phyloP scores from a whole-genome alignment of 257 asterid species.

The Salvia miltiorrhiza region DNA sequence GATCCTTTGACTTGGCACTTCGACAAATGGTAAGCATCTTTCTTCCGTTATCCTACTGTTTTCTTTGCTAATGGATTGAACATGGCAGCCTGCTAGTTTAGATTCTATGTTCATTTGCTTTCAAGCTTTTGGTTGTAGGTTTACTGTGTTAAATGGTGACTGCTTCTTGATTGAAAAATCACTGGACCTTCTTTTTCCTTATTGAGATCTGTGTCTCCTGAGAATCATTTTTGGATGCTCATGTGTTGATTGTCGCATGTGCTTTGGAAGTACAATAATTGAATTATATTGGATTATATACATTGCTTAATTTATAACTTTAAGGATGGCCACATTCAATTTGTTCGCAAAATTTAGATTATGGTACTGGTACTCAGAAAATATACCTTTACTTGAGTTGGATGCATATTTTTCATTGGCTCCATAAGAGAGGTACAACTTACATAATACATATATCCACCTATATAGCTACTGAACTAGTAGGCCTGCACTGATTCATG shows the following conservation, averaged over 20 bases:
- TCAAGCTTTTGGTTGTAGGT: neutral
- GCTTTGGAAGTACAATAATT: neutral
- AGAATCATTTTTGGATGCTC: slow-evolving; percentile 1
- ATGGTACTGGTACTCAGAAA: neutral
- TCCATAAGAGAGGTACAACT: neutral
- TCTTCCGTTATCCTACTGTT: slow-evolving; percentile 18
- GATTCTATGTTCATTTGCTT: slow-evolving; percentile 8
- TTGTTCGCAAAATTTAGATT: neutral
- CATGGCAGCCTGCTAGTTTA: neutral
- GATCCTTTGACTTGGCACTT: slow-evolving; percentile 82
- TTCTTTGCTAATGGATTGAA: slow-evolving; percentile 3
- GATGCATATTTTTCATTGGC: neutral
- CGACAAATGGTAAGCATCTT: slow-evolving; percentile 68
- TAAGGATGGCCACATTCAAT: neutral
- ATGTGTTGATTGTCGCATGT: neutral
- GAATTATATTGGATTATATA: neutral
- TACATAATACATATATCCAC: neutral
- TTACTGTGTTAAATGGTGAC: slow-evolving; percentile 11
- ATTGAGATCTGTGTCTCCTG: neutral
- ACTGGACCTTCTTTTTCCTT: neutral
- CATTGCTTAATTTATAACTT: neutral
- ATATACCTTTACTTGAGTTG: neutral
- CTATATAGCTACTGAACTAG: neutral
- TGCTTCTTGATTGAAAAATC: neutral
- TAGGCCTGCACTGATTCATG: neutral